Evolutionary conservation across 2,329 filamentous ascomycete species (phyloP), one percentile per base, ranked within the genome.

Genomic region (Neoascochyta sp.): DNA sequence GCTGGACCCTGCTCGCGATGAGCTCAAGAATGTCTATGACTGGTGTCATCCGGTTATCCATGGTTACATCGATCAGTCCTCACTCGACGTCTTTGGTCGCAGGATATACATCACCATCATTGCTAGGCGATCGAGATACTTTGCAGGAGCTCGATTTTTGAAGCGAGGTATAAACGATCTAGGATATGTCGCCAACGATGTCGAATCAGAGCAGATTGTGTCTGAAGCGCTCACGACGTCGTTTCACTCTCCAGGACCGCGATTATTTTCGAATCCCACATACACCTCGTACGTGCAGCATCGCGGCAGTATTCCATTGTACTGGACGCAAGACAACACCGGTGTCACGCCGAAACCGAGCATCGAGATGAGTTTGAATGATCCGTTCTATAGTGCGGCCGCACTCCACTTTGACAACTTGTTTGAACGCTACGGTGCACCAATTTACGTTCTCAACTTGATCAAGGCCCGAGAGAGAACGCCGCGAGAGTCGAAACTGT

Each of bases 201-300:
- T 98, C 14, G 93, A 98, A 65, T 96, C 92, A 1, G 92, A 98
- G 64, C 92, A 98, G 60, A 95, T 98, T 38, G 89, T 98, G 4
- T 92, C 89, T 1, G 92, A 98, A 57, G 86, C 88, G 50, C 70
- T 90, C 28, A 95, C 88, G 0, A 98, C 92, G 1, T 95, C 92
- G 0, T 95, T 98, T 49, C 92, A 98, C 65, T 83, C 86, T 3
- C 87, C 92, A 4, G 90, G 88, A 0, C 86, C 85, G 3, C 79
- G 78, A 27, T 74, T 95, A 8, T 95, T 87, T 58, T 81, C 87
- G 4, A 96, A 84, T 53, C 87, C 90, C 1, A 83, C 86, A 16
- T 95, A 90, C 60, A 96, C 92, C 4, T 96, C 92, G 0, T 96
- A 95, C 61, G 83, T 98, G 1, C 92, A 98, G 58, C 92, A 98